Evolutionary conservation across 2,329 filamentous ascomycete genomes (phyloP).

Genomic region (Sporothrix dimorphospora): DNA sequence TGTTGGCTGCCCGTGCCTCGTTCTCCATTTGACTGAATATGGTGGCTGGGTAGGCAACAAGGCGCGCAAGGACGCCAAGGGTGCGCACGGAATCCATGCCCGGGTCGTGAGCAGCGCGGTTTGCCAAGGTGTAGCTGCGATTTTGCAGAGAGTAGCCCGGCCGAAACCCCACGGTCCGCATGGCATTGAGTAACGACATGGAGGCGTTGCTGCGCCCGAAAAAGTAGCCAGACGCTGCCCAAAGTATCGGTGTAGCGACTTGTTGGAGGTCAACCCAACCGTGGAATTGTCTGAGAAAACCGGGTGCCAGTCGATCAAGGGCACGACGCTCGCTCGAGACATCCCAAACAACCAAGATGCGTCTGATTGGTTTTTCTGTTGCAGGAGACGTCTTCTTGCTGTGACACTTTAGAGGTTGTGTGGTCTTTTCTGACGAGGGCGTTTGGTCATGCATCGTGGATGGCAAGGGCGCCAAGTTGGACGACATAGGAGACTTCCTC

Average conservation of each 20-base stretch:
- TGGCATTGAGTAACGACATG: not conserved
- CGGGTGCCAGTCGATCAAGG: not conserved
- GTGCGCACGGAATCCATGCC: slow-evolving; percentile 13
- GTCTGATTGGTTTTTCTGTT: not conserved
- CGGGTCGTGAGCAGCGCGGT: not conserved
- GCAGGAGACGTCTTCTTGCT: not conserved
- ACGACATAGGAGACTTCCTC: not conserved
- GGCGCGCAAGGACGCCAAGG: not conserved
- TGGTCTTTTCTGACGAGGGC: not conserved
- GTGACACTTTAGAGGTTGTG: not conserved
- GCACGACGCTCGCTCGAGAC: not conserved
- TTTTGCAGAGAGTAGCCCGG: not conserved
- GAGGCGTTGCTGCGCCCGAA: not conserved
- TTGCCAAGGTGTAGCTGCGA: not conserved
- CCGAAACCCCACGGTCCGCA: not conserved
- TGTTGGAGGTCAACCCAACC: slow-evolving; percentile 4
- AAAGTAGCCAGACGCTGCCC: not conserved
- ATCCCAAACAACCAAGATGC: not conserved
- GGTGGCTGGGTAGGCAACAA: not conserved
- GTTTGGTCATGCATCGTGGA: not conserved
- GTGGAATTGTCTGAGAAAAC: not conserved
- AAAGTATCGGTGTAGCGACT: not conserved
- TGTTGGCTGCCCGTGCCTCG: not conserved
- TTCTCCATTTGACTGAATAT: not conserved
- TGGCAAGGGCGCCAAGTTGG: not conserved